Evolutionary conservation across 768 basidiomycete species (phyloP), one percentile per base, ranked within the genome.

Genomic region (Xerocomellus dryophilus): DNA sequence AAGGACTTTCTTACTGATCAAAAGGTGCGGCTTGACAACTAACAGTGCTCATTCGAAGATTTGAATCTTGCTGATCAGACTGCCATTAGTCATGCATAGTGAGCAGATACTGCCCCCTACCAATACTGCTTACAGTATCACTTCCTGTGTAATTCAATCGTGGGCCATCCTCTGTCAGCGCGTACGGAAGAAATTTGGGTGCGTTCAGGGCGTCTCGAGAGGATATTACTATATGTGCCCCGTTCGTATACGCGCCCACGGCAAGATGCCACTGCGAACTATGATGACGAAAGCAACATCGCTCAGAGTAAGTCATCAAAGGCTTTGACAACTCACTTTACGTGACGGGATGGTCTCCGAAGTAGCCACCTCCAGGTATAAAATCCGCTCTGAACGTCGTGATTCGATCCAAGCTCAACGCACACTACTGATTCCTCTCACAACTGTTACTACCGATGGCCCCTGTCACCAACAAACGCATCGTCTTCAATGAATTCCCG

Each of bases 401-500:
- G 38, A 53, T 11, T 29, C 9, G 10, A 11, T 25, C 25, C 12
- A 32, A 38, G 11, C 29, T 8, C 35, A 11, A 25, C 27, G 25
- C 5, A 20, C 7, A 5, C 17, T n/a, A 17, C 17, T 7, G 17
- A 18, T 31, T 20, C 29, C 29, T 29, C 36, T 32, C 8, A 18
- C 12, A 29, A 34, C 18, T 9, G 17, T 51, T 8, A 18, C 14
- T 10, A 40, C 29, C 12, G 5, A 54, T 53, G 57, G 25, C 46
- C 12, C 45, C 46, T 12, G 57, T 68, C 12, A 68, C 58, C 11
- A 77, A 77, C 56, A 70, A 59, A 9, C 69, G 72, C 35, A 66
- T 71, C 20, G 32, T 75, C 20, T 69, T 75, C 59, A 72, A 72
- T 35, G 59, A 67, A 17, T 77, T 74, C 18, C 11, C 27, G 2